Evolutionary conservation across 2,329 filamentous ascomycete species (phyloP).

Genomic region (Paecilomyces formosus): DNA sequence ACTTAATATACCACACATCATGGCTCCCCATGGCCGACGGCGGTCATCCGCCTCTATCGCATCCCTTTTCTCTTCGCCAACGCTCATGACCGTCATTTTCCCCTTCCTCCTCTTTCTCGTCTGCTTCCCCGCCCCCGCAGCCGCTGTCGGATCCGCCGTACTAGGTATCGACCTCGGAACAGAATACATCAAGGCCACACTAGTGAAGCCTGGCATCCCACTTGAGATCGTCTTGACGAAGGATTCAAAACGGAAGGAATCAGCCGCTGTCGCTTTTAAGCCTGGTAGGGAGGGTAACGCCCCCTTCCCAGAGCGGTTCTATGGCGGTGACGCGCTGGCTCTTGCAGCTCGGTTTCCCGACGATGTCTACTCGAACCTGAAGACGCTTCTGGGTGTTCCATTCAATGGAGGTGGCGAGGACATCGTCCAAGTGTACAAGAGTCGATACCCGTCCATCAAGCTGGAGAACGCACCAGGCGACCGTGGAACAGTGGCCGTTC

Average conservation of each 20-base stretch:
- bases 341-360: slow-evolving; percentile 79
- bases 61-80: slow-evolving; percentile 15
- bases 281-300: slow-evolving; percentile 61
- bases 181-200: slow-evolving; percentile 90
- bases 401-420: slow-evolving; percentile 32
- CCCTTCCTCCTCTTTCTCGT: slow-evolving; percentile 46
- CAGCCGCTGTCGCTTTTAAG: slow-evolving; percentile 87
- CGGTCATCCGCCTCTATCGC: slow-evolving; percentile 12
- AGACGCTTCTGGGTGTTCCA: slow-evolving; percentile 74
- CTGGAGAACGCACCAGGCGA: slow-evolving; percentile 46
- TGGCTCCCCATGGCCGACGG: slow-evolving; percentile 23
- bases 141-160: slow-evolving; percentile 65
- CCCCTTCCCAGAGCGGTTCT: slow-evolving; percentile 77
- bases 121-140: slow-evolving; percentile 49
- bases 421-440: slow-evolving; percentile 61
- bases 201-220: slow-evolving; percentile 94
- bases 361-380: slow-evolving; percentile 93
- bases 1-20: slow-evolving; percentile 5
- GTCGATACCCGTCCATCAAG: slow-evolving; percentile 70
- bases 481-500: slow-evolving; percentile 70
- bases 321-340: slow-evolving; percentile 85
- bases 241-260: slow-evolving; percentile 94
- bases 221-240: slow-evolving; percentile 97
- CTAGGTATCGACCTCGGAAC: slow-evolving; percentile 91
- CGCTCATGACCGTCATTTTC: slow-evolving; percentile 40